phyloP scores from a whole-genome alignment of 2,329 filamentous ascomycete genomes.

The Aspergillus intermedius region DNA sequence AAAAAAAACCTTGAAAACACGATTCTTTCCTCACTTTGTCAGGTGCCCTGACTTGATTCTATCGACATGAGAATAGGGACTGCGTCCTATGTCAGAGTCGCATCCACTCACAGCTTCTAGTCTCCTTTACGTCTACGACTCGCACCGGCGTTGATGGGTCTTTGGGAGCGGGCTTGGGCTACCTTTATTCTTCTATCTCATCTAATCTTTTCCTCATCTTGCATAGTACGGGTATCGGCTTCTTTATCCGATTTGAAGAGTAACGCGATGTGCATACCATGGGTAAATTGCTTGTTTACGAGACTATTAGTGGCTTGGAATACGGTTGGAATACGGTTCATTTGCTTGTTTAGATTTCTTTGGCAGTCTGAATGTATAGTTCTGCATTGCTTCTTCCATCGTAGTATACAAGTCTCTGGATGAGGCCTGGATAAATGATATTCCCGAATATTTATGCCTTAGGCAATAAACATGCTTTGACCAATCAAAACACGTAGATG shows the following conservation, averaged over 20 bases:
- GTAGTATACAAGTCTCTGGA: too few relatives aligned
- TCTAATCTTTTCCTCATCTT: slow-evolving; percentile 9
- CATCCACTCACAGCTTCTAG: too few relatives aligned
- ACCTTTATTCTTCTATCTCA: slow-evolving; percentile 4
- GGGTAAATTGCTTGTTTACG: slow-evolving; percentile 1
- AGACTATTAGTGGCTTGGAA: not conserved
- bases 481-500: slow-evolving; percentile 8
- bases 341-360: too few relatives aligned
- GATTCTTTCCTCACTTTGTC: not conserved
- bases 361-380: not conserved
- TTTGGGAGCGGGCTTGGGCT: not conserved
- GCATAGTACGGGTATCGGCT: slow-evolving; percentile 13
- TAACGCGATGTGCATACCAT: slow-evolving; percentile 15
- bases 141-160: slow-evolving; percentile 1
- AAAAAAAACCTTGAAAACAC: slow-evolving; percentile 13
- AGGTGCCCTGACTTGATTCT: too few relatives aligned
- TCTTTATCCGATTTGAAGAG: slow-evolving; percentile 5
- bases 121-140: not conserved
- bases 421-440: not conserved
- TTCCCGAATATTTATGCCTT: slow-evolving; percentile 13
- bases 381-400: not conserved
- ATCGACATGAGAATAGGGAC: too few relatives aligned
- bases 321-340: too few relatives aligned
- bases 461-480: slow-evolving; percentile 14
- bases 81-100: too few relatives aligned